Evolutionary conservation across 2,329 filamentous ascomycete genomes (phyloP).

Genomic region (Aspergillus sp.): DNA sequence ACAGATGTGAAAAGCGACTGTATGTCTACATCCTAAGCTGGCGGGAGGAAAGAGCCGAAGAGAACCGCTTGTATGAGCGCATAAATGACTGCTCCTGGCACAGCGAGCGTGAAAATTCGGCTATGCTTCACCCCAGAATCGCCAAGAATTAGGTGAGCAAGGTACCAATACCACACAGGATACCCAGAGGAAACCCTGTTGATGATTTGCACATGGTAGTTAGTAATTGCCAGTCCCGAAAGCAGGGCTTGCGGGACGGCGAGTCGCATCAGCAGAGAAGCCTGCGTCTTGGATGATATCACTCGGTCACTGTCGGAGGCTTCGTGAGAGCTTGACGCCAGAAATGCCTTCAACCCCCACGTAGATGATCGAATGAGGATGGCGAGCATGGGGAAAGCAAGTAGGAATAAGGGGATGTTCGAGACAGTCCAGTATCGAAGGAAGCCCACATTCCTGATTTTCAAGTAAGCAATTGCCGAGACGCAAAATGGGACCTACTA

Average conservation of each 20-base stretch:
- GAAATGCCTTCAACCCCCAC: conserved; percentile 39
- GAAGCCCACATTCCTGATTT: conserved; percentile 78
- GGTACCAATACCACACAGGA: conserved; percentile 83
- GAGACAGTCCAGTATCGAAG: conserved; percentile 85
- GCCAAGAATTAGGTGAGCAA: conserved; percentile 52
- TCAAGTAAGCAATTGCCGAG: conserved; percentile 8
- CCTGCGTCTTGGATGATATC: conserved; percentile 19
- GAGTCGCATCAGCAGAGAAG: conserved; percentile 52
- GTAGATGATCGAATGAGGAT: conserved; percentile 64
- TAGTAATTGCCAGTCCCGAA: conserved; percentile 69
- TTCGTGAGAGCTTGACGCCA: conserved; percentile 22
- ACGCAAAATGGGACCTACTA: background rate
- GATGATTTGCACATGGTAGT: conserved; percentile 92
- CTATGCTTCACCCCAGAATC: conserved; percentile 19
- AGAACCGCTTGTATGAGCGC: conserved; percentile 76
- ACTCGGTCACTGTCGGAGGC: conserved; percentile 9
- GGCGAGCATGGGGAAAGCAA: conserved; percentile 74
- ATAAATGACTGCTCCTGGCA: conserved; percentile 77
- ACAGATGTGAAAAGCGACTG: background rate
- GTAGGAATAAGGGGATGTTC: conserved; percentile 82
- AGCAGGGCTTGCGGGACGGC: conserved; percentile 73
- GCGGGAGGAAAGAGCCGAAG: conserved; percentile 88
- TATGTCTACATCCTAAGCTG: conserved; percentile 56
- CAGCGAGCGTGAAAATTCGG: conserved; percentile 36
- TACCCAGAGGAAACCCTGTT: conserved; percentile 85